Conservation (phyloP, 1,284 basidiomycete species). For the Puccinia horiana region DNA sequence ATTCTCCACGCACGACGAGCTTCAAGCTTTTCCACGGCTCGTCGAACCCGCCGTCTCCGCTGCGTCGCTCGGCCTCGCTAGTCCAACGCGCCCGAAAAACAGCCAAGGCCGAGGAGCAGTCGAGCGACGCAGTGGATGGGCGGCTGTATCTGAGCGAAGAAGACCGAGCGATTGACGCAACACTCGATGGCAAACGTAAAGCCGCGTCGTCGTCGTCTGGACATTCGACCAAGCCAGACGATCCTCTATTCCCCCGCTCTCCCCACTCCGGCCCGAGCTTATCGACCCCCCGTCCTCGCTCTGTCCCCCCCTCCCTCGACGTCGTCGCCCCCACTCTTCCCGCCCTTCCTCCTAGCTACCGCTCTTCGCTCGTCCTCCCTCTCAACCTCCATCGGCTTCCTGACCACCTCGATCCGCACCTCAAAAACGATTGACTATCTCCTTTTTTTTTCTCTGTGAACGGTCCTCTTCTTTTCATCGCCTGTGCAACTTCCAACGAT, state of each 20-base stretch:
- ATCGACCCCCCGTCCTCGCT: neutral
- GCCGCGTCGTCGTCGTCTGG: too few relatives aligned
- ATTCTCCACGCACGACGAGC: neutral
- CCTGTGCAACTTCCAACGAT: too few relatives aligned
- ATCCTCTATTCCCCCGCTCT: neutral
- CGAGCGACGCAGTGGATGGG: too few relatives aligned
- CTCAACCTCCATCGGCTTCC: neutral
- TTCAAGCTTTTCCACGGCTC: neutral
- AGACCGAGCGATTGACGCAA: too few relatives aligned
- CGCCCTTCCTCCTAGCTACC: neutral
- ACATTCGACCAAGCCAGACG: too few relatives aligned
- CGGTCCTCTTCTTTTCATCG: too few relatives aligned
- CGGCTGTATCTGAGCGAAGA: too few relatives aligned
- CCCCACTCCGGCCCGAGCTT: neutral
- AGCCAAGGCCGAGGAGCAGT: too few relatives aligned
- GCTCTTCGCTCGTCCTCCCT: neutral
- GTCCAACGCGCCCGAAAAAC: too few relatives aligned
- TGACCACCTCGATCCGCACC: neutral
- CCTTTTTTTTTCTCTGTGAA: too few relatives aligned
- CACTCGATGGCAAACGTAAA: too few relatives aligned
- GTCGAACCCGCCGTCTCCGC: neutral
- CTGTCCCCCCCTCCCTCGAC: neutral
- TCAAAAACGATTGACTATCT: neutral
- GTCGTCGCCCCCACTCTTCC: neutral
- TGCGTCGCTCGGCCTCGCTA: neutral